These are phyloP conservation scores for Fraxinus americana DNA, from an alignment of 257 asterid species.

Conservation along the genomic window DNA sequence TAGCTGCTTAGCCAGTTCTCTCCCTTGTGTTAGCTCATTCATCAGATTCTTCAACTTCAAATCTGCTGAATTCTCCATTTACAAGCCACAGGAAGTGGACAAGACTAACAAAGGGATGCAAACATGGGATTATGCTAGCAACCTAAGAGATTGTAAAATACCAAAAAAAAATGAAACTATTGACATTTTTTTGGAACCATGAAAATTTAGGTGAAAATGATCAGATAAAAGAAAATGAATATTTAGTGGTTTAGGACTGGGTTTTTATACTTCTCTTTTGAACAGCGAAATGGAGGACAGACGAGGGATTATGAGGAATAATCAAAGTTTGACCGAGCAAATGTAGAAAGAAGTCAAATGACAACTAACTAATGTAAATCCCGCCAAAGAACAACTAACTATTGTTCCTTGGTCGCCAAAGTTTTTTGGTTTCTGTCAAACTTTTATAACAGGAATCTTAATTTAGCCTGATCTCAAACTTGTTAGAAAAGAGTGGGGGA, in stretches of 20 bases:
- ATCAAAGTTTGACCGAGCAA: neutral
- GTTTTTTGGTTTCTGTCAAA: too few relatives aligned
- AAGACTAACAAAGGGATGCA: neutral
- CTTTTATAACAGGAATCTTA: too few relatives aligned
- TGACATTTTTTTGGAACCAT: neutral
- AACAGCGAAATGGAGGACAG: neutral
- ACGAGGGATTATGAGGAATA: neutral
- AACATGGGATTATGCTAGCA: too few relatives aligned
- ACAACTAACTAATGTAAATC: neutral
- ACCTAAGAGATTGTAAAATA: neutral
- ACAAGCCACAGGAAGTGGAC: neutral
- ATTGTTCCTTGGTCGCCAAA: neutral
- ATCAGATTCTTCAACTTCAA: conserved; percentile 37
- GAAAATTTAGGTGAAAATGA: neutral
- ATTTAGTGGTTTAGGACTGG: neutral
- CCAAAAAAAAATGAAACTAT: neutral
- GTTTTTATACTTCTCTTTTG: neutral
- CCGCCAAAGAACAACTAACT: neutral
- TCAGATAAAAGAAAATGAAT: neutral
- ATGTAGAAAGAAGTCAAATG: neutral
- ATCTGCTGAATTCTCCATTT: conserved; percentile 50
- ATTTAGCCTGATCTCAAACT: too few relatives aligned
- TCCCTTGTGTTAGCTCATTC: conserved; percentile 58
- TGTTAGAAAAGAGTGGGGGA: too few relatives aligned
- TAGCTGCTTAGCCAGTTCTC: conserved; percentile 66